A percentile compares a stretch with the other conserved stretches of the same genome.
Conservation (phyloP, 75 land plant species). For the Ceratopteris richardii region DNA sequence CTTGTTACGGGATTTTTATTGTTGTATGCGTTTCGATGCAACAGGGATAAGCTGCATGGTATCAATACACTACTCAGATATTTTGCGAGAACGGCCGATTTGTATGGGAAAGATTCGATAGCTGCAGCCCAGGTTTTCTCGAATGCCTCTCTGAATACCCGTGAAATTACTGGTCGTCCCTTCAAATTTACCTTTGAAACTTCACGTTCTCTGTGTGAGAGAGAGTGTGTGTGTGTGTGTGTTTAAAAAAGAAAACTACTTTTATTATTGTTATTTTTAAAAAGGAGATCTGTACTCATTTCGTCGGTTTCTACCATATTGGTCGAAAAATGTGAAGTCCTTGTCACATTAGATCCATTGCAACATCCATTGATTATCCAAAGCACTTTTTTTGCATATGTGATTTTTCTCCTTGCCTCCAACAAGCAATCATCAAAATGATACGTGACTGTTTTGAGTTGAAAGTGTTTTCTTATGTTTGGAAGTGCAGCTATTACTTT, state of each 20-base stretch:
- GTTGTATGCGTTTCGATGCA: neutral
- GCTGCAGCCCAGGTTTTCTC: conserved; percentile 42
- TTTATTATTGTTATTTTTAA: neutral
- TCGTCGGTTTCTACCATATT: too few species aligned
- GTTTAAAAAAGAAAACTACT: neutral
- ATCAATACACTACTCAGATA: conserved; percentile 34
- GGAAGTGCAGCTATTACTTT: too few species aligned
- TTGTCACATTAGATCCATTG: too few species aligned
- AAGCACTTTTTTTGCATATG: too few species aligned
- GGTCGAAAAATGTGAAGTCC: too few species aligned
- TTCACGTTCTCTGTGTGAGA: neutral
- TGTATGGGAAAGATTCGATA: conserved; percentile 37
- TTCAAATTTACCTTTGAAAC: too few species aligned
- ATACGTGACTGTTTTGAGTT: too few species aligned
- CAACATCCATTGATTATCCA: too few species aligned
- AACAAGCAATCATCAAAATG: too few species aligned
- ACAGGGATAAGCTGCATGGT: conserved; percentile 39
- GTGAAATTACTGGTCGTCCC: too few species aligned
- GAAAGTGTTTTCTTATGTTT: too few species aligned
- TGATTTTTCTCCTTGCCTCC: too few species aligned
- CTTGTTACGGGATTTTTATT: neutral
- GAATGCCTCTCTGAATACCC: neutral
- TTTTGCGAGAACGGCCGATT: conserved; percentile 37
- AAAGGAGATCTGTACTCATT: neutral
- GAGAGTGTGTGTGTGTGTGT: neutral